Base-by-base conservation (phyloP, 768 basidiomycete species). In the Asterophora parasitica region DNA sequence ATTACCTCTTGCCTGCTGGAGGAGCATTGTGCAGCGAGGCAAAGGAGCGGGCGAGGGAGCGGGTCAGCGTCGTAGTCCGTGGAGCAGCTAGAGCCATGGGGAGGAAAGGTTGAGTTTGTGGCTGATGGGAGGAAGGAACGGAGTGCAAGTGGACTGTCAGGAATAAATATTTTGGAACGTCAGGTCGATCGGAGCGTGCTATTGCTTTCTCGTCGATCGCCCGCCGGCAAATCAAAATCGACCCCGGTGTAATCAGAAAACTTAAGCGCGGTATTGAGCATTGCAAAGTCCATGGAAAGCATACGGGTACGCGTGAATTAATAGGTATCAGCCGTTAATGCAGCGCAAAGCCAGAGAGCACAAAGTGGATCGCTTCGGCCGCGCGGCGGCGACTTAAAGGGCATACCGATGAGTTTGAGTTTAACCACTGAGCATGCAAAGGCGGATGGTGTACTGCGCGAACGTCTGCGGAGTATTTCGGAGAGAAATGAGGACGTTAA, bases 1-100 rank as follows among this genome's bases (percentile, higher is more conserved):
- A 11, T 43, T 49, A 79, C 79, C 73, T 78, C 63, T 74, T 76
- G 33, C 68, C 65, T 28, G 66, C 55, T 30, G 65, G 52, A 11
- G 65, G 60, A n/a, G 66, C 52, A 48, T 65, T 68, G 42, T 71
- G 69, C 26, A 78, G 50, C 9, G 76, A 74, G 40, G 77, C 74
- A 51, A 76, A 70, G 13, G 71, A 68, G 26, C 74, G 67, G 39
- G 67, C 58, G n/a, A 68, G 44, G 6, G 61, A 61, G 30, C 67
- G 65, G 26, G 52, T 44, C 38, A 51, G 10, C 5, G 36, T 15
- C 8, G 35, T 51, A 4, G 53, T 57, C 42, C 53, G 53, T 39
- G 51, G 40, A 5, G 58, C 45, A 50, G 56, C 40, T 23, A 53
- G 44, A 33, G 40, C 26, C 53, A 51, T 51, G 31, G 32, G 46